Evolutionary conservation across 2,329 filamentous ascomycete genomes (phyloP), one percentile per base, ranked within the genome.

Genomic region (Bretziella fagacearum): DNA sequence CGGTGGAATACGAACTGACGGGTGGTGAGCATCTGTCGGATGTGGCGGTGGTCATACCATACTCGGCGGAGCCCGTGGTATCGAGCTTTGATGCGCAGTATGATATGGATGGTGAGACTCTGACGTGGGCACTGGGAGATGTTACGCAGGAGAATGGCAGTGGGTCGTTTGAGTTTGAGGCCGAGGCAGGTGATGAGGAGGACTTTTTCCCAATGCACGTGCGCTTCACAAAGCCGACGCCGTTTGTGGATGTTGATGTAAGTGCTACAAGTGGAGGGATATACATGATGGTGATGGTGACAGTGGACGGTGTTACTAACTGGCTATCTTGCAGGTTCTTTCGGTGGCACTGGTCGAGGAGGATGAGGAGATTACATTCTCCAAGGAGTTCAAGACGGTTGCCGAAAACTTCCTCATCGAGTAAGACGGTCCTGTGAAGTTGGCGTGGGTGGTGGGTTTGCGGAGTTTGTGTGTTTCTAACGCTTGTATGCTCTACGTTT

Each of bases 181-280:
- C 86, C 1, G 78, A 84, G 60, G 84, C 84, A 8, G 75, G 78
- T 47, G 84, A 87, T 54, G 91, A 96, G 60, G 80, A 84, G 48
- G 87, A 95, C 56, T 96, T 96, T 68, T 98, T 98, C 77, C 91
- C 91, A 1, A 96, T 98, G 87, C 81, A 75, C 46, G 79, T 96
- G 51, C 74, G 79, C 47, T 98, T 98, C 65, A 79, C 76, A 53
- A 95, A 93, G 72, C 73, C 77, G 35, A 76, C 73, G 50, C 89
- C 91, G 23, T 94, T 84, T 62, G 74, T 96, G 44, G 85, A 95
- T 57, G 84, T 98, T 53, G 86, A 95, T 66, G 89, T 96, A 70
- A 79, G 81, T 74, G 52, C 4, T 13, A n/a, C n/a, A n/a, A n/a
- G n/a, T 6, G 13, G 10, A 10, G n/a, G 10, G 6, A 15, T 20